Percentiles rank a stretch among this genome's conserved stretches.
These are phyloP conservation scores for Tolypocladium pustulatum DNA, from an alignment of 2,329 filamentous ascomycete genomes.

Conservation along the genomic window DNA sequence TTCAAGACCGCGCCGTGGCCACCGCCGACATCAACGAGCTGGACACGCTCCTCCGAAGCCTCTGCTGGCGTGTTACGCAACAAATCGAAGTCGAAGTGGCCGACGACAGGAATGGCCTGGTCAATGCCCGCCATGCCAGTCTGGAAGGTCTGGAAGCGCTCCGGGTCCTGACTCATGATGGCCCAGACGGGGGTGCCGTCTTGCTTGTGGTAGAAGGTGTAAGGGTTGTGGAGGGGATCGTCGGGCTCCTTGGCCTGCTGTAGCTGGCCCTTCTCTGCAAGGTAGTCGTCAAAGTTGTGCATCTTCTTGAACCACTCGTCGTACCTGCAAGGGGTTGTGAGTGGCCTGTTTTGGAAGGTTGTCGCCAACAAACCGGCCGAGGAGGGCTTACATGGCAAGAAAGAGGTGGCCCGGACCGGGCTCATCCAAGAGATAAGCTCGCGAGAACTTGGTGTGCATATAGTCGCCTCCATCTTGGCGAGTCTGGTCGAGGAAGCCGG, in stretches of 20 bases:
- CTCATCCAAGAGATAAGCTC: conserved; percentile 15
- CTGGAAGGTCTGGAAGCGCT: conserved; percentile 18
- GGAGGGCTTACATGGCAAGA: conserved; percentile 13
- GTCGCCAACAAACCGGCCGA: not conserved
- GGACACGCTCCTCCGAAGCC: conserved; percentile 7
- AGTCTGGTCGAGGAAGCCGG: conserved; percentile 19
- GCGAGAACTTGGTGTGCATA: conserved; percentile 20
- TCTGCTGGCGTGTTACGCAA: conserved; percentile 12
- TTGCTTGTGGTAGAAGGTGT: conserved; percentile 18
- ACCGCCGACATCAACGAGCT: conserved; percentile 21
- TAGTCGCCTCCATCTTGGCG: conserved; percentile 15
- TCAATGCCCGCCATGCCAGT: conserved; percentile 21
- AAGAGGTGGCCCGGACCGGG: conserved; percentile 19
- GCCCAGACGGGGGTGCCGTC: conserved; percentile 21
- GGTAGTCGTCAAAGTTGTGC: conserved; percentile 22
- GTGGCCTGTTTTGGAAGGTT: not conserved
- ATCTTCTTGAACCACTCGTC: conserved; percentile 23
- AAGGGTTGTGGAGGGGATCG: conserved; percentile 18
- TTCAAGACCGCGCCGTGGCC: conserved; percentile 17
- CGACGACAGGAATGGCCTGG: conserved; percentile 18
- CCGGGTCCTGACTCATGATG: conserved; percentile 20
- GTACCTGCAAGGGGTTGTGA: conserved; percentile 10
- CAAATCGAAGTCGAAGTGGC: conserved; percentile 19
- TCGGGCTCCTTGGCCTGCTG: conserved; percentile 12
- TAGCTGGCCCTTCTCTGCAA: conserved; percentile 11